Conservation (phyloP, 345 rosid genomes). For the Pelargonium nanum region DNA sequence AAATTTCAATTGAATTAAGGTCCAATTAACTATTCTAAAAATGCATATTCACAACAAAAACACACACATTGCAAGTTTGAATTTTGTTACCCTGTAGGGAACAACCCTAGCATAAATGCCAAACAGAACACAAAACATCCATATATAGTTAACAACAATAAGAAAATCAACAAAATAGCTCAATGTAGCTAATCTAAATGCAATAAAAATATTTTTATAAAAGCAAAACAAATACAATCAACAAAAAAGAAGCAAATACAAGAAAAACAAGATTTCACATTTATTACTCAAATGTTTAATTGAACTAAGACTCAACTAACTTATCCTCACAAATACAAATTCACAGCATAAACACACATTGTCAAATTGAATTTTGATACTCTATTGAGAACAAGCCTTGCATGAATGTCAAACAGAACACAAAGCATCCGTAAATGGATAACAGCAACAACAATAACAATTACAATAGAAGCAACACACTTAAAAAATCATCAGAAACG, state of each 20-base stretch:
- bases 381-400: background rate
- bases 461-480: background rate
- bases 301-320: background rate
- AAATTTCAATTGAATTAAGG: background rate
- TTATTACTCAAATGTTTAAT: slow-evolving; percentile 1
- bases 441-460: background rate
- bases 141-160: background rate
- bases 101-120: background rate
- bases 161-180: background rate
- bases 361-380: too few relatives aligned
- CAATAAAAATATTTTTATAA: too few relatives aligned
- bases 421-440: background rate
- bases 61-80: too few relatives aligned
- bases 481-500: too few relatives aligned
- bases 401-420: background rate
- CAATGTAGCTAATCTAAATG: too few relatives aligned
- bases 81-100: background rate
- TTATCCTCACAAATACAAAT: background rate
- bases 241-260: too few relatives aligned
- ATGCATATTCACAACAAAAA: background rate
- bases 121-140: too few relatives aligned
- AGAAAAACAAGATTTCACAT: too few relatives aligned
- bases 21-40: background rate
- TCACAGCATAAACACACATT: too few relatives aligned
- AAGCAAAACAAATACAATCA: too few relatives aligned